phyloP scores from a whole-genome alignment of 169 alveolate species.

The Plasmodium billcollinsi region DNA sequence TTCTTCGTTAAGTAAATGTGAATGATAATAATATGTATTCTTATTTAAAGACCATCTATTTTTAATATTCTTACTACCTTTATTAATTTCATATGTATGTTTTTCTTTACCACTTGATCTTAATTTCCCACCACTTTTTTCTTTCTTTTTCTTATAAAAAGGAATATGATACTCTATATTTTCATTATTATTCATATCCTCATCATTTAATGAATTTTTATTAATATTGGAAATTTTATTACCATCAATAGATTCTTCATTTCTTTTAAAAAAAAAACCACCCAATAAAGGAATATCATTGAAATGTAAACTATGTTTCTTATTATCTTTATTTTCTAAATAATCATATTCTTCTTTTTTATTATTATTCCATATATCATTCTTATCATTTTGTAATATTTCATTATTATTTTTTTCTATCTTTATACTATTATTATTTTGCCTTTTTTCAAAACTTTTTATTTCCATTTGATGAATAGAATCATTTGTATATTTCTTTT shows the following conservation, averaged over 20 bases:
- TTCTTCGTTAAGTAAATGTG: conserved; percentile 65
- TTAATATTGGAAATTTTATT: not conserved
- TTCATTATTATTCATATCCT: too few relatives aligned
- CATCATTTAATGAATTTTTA: not conserved
- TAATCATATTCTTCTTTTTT: not conserved
- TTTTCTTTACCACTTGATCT: not conserved
- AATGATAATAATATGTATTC: conserved; percentile 30
- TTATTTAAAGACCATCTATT: conserved; percentile 20
- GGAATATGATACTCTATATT: not conserved
- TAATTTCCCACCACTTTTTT: not conserved
- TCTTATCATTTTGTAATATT: not conserved
- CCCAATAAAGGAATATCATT: conserved; percentile 1
- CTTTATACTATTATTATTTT: not conserved
- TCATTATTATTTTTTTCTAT: not conserved
- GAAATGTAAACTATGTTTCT: not conserved
- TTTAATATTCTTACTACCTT: conserved; percentile 19
- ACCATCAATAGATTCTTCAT: not conserved
- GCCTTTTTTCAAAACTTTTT: not conserved
- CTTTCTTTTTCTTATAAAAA: not conserved
- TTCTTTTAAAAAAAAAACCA: not conserved
- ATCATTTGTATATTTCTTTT: conserved; percentile 45
- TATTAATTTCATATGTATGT: conserved; percentile 2
- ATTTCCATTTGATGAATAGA: conserved; percentile 38
- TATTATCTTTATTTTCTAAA: not conserved
- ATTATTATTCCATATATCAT: not conserved